Conservation (phyloP, 139 green algal genomes). For the Chlamydomonas urium region DNA sequence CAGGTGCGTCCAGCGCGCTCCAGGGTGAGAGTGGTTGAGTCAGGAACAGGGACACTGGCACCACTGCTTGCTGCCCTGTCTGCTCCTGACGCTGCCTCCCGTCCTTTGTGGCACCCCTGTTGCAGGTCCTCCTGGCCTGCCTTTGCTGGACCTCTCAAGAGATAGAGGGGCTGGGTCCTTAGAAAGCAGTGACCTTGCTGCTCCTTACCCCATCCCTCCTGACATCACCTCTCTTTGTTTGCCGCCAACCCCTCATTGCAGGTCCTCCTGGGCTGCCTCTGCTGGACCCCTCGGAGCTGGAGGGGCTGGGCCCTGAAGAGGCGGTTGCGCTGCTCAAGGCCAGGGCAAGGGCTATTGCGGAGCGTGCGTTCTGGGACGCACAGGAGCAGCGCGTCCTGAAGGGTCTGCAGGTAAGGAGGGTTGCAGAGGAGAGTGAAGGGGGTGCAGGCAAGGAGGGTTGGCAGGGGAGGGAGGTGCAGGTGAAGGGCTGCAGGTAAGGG, state of each 20-base stretch:
- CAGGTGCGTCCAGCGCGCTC: background rate
- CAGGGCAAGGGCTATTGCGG: slow-evolving; percentile 50
- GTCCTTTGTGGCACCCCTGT: too few species aligned
- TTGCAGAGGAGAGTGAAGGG: too few species aligned
- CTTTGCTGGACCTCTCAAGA: too few species aligned
- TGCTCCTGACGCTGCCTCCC: background rate
- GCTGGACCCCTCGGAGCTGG: slow-evolving; percentile 13
- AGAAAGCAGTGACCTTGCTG: background rate
- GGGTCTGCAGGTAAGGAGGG: background rate
- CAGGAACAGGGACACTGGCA: background rate
- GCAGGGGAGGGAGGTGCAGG: too few species aligned
- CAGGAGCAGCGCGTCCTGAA: slow-evolving; percentile 24
- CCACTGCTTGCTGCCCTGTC: background rate
- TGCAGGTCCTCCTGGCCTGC: too few species aligned
- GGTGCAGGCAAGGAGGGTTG: too few species aligned
- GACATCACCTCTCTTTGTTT: too few species aligned
- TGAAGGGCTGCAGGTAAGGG: too few species aligned
- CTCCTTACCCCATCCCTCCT: background rate
- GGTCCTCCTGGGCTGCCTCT: background rate
- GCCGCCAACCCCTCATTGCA: too few species aligned
- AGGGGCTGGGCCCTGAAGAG: slow-evolving; percentile 18
- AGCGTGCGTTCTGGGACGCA: slow-evolving; percentile 73
- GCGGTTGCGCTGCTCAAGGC: slow-evolving; percentile 13
- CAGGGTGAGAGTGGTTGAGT: background rate
- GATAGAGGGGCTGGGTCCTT: too few species aligned